Evolutionary conservation across 192 early-diverging fungal species (phyloP).

Genomic region (Dispira parvispora): DNA sequence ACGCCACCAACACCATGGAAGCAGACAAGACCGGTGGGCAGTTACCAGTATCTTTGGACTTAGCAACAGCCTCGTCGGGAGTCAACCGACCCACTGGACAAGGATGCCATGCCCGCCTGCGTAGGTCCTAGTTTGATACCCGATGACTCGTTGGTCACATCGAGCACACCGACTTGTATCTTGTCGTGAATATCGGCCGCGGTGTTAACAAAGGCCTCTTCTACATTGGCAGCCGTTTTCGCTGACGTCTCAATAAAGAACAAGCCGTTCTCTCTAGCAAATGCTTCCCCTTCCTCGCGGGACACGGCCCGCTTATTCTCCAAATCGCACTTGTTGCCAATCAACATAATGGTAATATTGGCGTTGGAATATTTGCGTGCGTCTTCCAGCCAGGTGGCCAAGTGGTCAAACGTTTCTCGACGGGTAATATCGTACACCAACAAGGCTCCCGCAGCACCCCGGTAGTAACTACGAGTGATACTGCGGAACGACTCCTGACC

Average conservation of each 20-base stretch:
- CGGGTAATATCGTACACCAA: slow-evolving; percentile 77
- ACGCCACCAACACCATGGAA: no score
- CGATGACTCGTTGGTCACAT: slow-evolving; percentile 44
- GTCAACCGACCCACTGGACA: slow-evolving; percentile 25
- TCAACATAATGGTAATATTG: slow-evolving; percentile 73
- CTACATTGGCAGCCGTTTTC: slow-evolving; percentile 75
- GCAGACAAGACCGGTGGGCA: no score
- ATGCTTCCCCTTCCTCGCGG: slow-evolving; percentile 70
- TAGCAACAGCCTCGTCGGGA: slow-evolving; percentile 22
- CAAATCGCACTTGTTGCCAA: slow-evolving; percentile 90
- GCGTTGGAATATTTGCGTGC: slow-evolving; percentile 78
- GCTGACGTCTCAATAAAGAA: slow-evolving; percentile 86
- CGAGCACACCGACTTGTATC: slow-evolving; percentile 57
- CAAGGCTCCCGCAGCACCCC: slow-evolving; percentile 60
- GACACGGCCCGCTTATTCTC: slow-evolving; percentile 63
- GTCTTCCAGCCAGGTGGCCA: slow-evolving; percentile 69
- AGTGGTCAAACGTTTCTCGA: slow-evolving; percentile 57
- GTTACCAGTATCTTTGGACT: no score
- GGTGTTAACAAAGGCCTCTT: slow-evolving; percentile 62
- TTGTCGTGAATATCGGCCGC: slow-evolving; percentile 68
- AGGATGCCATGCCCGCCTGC: slow-evolving; percentile 37
- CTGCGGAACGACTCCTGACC: slow-evolving; percentile 76
- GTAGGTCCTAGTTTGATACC: slow-evolving; percentile 42
- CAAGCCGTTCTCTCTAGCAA: slow-evolving; percentile 71
- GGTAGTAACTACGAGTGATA: slow-evolving; percentile 73